Evolutionary conservation across 495 filamentous ascomycete genomes (phyloP), one percentile per base, ranked within the genome.

Genomic region (Podospora bellae-mahoneyi): DNA sequence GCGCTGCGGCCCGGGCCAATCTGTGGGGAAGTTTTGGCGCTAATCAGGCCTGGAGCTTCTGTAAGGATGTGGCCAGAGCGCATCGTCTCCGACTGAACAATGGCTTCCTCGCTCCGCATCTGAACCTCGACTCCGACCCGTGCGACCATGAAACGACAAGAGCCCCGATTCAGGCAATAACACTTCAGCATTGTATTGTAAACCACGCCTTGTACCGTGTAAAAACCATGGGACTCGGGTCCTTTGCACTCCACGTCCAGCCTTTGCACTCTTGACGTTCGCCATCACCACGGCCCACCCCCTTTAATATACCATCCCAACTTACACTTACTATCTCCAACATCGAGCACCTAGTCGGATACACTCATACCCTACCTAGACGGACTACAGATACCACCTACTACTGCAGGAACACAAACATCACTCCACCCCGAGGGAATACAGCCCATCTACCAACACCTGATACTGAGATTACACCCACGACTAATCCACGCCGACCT

Each of bases 121-220:
- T 58, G 61, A 68, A 55, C n/a, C 39, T 39, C 62, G 62, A 66
- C 61, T 64, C 64, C 62, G 62, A 66, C 61, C 66, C 64, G 60
- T 62, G 57, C 61, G 62, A 67, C 44, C 53, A 72, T 76, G 74
- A 76, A 76, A 74, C 74, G 32, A 65, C 48, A 60, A 60, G 59
- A 64, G 58, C 26, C 68, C 69, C 54, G 64, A 62, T 66, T 68
- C 7, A 48, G 73, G n/a, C 23, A 58, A 58, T 58, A 58, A 58
- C 55, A 58, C n/a, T 15, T 5, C 55, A 58, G n/a, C 18, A 56
- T 56, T 39, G 23, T 19, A 61, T 60, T 59, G 4, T 61, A 18
- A 20, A 58, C 55, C 55, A 20, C 9, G 6, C 39, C 9, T 3
- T 48, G 39, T 10, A 16, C 39, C 39, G 6, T 5, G 9, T 5